phyloP scores from a whole-genome alignment of 306 rosid species.

The Gillenia trifoliata region DNA sequence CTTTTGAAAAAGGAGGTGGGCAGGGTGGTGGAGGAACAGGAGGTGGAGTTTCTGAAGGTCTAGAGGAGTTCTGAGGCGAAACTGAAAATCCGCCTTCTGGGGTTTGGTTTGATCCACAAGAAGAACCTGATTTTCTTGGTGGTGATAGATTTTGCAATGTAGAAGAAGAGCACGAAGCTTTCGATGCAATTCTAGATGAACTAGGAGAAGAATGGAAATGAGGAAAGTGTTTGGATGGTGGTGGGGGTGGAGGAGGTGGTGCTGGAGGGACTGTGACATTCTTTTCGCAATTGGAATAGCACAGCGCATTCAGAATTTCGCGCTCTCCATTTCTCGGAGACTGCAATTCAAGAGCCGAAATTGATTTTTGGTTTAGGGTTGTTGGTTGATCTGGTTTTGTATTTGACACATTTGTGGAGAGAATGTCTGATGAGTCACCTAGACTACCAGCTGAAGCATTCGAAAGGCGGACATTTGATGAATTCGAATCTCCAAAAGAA shows the following conservation, averaged over 20 bases:
- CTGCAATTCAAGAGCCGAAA: slow-evolving; percentile 26
- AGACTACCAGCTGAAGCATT: slow-evolving; percentile 58
- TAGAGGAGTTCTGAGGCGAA: slow-evolving; percentile 18
- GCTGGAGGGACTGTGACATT: slow-evolving; percentile 32
- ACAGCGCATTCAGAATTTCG: slow-evolving; percentile 21
- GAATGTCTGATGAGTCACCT: slow-evolving; percentile 32
- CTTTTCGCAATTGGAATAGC: slow-evolving; percentile 21
- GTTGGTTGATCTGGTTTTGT: slow-evolving; percentile 12
- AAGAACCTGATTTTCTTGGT: slow-evolving; percentile 42
- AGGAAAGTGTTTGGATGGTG: slow-evolving; percentile 31
- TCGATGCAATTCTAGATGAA: slow-evolving; percentile 43
- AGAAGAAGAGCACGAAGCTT: slow-evolving; percentile 56
- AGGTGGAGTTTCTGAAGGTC: slow-evolving; percentile 33
- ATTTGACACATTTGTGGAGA: slow-evolving; percentile 33
- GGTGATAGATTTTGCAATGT: slow-evolving; percentile 46
- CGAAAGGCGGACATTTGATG: slow-evolving; percentile 61
- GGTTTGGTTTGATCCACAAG: slow-evolving; percentile 36
- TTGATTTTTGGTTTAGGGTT: slow-evolving; percentile 27
- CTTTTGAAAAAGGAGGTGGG: slow-evolving; percentile 61
- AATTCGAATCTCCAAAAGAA: slow-evolving; percentile 68
- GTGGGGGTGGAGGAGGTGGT: slow-evolving; percentile 43
- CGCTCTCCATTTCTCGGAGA: slow-evolving; percentile 23
- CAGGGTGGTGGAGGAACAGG: slow-evolving; percentile 75
- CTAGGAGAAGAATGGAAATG: slow-evolving; percentile 35
- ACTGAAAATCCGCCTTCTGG: slow-evolving; percentile 29